Evolutionary conservation across 148 eudicot genomes (phyloP), one percentile per base, ranked within the genome.

Genomic region (Amaranthus hypochondriacus): DNA sequence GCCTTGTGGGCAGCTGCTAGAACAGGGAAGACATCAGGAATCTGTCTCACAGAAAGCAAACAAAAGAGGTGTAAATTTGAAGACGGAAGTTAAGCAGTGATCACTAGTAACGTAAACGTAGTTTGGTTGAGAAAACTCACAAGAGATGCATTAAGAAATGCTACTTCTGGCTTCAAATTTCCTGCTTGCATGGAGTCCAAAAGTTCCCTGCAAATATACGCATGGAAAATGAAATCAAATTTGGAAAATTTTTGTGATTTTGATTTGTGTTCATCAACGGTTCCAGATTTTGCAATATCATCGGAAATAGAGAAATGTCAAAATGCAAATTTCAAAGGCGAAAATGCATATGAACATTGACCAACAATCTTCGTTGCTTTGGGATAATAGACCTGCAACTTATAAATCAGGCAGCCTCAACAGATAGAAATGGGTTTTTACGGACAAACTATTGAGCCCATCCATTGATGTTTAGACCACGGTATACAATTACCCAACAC

Each of bases 1-100:
- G 97, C 80, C 85, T 90, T 96, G 69, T 89, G 86, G 56, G 97
- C 97, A 80, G 99, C 94, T 69, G 95, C 96, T 69, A 96, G 86
- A 80, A 96, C 81, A 77, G 97, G 99, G 77, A 96, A 96, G 72
- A 84, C 79, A 80, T 92, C 95, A 6, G 97, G 91, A 70, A 92
- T 85, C 99, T 95, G 90, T 77, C 48, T n/a, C 39, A 65, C 46
- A 50, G 70, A 43, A 75, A 75, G 28, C 14, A 70, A 11, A 53
- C 43, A 39, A 28, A 28, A 28, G 39, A 28, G 2, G 39, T 28
- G 39, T 0, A 28, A 28, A 28, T 28, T 28, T 28, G 39, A 28
- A 28, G 39, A 28, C 39, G 39, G 39, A 28, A 0, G 39, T 28
- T 28, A 28, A 28, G 39, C 39, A 28, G 39, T 28, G 39, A 28